phyloP scores from a whole-genome alignment of 768 basidiomycete genomes.

The Tricholoma bakamatsutake region DNA sequence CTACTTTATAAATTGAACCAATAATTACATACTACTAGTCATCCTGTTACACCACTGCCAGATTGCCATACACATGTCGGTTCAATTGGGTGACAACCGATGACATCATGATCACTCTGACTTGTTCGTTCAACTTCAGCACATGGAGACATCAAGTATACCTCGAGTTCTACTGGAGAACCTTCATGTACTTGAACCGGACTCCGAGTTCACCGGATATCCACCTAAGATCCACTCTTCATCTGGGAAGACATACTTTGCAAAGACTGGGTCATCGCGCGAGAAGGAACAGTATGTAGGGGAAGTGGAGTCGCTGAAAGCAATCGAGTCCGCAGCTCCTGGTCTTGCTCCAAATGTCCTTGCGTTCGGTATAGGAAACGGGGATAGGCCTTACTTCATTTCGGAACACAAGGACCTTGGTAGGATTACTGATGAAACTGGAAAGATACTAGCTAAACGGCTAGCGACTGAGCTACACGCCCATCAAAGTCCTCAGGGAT shows the following conservation, averaged over 20 bases:
- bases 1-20: neutral
- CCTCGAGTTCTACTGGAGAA: constrained; percentile 33
- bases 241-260: constrained; percentile 52
- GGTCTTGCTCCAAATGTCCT: constrained; percentile 58
- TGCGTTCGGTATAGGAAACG: constrained; percentile 35
- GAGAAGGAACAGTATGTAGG: constrained; percentile 64
- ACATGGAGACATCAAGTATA: constrained; percentile 7
- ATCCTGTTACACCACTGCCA: too few species aligned
- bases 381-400: constrained; percentile 57
- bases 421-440: constrained; percentile 39
- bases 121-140: neutral
- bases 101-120: neutral
- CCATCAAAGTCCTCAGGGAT: constrained; percentile 47
- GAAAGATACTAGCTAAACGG: constrained; percentile 47
- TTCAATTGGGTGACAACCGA: neutral
- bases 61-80: too few species aligned
- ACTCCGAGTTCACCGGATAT: constrained; percentile 37
- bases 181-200: constrained; percentile 45
- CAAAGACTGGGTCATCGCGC: constrained; percentile 45
- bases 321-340: constrained; percentile 59
- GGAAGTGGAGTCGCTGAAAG: constrained; percentile 63
- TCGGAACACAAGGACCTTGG: constrained; percentile 66
- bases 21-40: too few species aligned
- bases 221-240: constrained; percentile 51
- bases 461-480: constrained; percentile 64